phyloP scores from a whole-genome alignment of 495 filamentous ascomycete species.

The Pseudevernia furfuracea region DNA sequence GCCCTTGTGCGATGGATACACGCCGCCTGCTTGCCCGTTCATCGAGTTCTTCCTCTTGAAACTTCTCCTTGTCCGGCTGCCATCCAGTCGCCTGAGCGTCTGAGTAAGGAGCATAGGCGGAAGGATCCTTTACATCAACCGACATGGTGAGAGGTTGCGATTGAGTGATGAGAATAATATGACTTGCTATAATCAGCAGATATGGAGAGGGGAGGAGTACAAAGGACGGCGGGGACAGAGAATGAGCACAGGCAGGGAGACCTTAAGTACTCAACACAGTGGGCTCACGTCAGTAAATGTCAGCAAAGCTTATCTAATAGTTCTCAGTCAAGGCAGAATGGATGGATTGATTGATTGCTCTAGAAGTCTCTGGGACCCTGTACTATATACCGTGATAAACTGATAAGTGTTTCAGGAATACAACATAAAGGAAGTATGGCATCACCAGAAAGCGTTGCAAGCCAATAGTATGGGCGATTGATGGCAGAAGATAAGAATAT shows the following conservation, averaged over 20 bases:
- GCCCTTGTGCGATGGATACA: slow-evolving; percentile 16
- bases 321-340: not conserved
- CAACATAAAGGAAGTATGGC: not conserved
- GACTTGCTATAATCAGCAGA: not conserved
- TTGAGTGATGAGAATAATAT: not conserved
- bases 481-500: not conserved
- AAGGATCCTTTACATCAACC: not conserved
- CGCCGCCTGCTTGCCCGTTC: not conserved
- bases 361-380: too few species aligned
- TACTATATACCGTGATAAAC: too few species aligned
- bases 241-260: not conserved
- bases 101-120: not conserved
- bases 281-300: not conserved
- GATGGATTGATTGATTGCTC: too few species aligned
- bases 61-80: not conserved
- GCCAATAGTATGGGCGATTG: not conserved
- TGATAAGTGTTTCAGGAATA: too few species aligned
- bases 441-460: not conserved
- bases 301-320: not conserved
- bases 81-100: not conserved
- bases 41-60: not conserved
- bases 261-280: not conserved
- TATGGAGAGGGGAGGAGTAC: not conserved
- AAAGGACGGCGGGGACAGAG: not conserved
- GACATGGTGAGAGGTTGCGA: not conserved